These are phyloP conservation scores for Saccharomyces paradoxus DNA, from an alignment of 805 yeast genomes.

Conservation along the genomic window DNA sequence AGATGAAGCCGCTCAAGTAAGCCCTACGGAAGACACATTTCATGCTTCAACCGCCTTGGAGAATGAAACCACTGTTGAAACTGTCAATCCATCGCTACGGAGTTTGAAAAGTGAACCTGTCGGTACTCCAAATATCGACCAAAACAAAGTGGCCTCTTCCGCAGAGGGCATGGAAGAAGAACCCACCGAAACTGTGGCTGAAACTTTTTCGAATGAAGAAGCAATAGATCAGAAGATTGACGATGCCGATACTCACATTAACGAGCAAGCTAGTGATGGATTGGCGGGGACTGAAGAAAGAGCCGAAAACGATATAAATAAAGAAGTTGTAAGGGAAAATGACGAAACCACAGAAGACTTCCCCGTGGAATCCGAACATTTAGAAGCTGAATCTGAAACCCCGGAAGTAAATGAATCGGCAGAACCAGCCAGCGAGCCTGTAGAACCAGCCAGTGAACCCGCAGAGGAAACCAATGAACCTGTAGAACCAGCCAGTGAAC, in stretches of 20 bases:
- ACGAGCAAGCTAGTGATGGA: constrained; percentile 6
- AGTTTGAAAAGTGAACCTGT: not conserved
- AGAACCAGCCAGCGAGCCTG: not conserved
- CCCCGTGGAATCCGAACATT: not conserved
- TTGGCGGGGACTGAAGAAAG: constrained; percentile 1
- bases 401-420: constrained; percentile 1
- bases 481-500: too few relatives aligned
- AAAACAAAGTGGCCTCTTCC: not conserved
- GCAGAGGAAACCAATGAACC: not conserved
- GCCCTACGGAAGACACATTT: not conserved
- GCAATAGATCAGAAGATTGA: constrained; percentile 2
- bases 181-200: not conserved
- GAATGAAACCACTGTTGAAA: not conserved
- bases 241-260: constrained; percentile 4
- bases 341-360: constrained; percentile 2
- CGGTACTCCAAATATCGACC: not conserved
- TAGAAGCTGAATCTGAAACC: not conserved
- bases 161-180: not conserved
- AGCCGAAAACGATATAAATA: not conserved
- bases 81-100: not conserved
- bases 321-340: not conserved
- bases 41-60: not conserved
- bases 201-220: constrained; percentile 2
- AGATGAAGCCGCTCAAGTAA: not conserved
- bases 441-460: not conserved